phyloP scores from a whole-genome alignment of 371 early-diverging fungal species.

The Mortierella sp. region DNA sequence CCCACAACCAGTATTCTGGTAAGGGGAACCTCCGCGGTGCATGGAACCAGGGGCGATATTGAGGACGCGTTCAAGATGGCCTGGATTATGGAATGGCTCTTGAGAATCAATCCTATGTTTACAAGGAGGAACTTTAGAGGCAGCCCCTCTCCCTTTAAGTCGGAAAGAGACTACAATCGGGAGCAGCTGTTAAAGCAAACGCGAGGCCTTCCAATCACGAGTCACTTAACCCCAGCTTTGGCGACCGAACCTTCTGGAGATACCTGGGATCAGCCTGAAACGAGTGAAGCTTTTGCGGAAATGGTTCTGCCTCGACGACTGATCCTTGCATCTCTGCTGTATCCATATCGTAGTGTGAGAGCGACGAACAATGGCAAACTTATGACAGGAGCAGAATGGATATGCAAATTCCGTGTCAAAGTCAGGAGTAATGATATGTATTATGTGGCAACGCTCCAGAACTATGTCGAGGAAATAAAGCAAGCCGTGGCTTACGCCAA shows the following conservation, averaged over 20 bases:
- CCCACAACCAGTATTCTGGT: slow-evolving; percentile 55
- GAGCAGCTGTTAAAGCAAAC: slow-evolving; percentile 21
- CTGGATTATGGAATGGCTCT: slow-evolving; percentile 64
- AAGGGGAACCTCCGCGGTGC: slow-evolving; percentile 28
- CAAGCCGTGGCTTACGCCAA: slow-evolving; percentile 3
- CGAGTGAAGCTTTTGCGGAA: background rate
- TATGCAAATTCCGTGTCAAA: slow-evolving; percentile 43
- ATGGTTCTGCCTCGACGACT: slow-evolving; percentile 24
- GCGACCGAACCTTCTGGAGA: slow-evolving; percentile 25
- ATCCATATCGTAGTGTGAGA: slow-evolving; percentile 43
- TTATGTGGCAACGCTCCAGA: slow-evolving; percentile 57
- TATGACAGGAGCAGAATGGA: slow-evolving; percentile 30
- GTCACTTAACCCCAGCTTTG: slow-evolving; percentile 25
- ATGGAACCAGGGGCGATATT: slow-evolving; percentile 51
- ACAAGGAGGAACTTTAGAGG: too few relatives aligned
- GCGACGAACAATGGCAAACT: slow-evolving; percentile 30
- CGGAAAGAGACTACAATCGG: slow-evolving; percentile 35
- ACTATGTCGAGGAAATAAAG: slow-evolving; percentile 38
- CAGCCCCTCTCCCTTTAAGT: background rate
- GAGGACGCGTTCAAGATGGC: slow-evolving; percentile 60
- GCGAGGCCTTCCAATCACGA: slow-evolving; percentile 2
- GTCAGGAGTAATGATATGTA: slow-evolving; percentile 56
- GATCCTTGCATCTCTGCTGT: slow-evolving; percentile 46
- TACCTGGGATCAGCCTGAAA: background rate
- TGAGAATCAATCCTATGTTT: slow-evolving; percentile 19